These are phyloP conservation scores for Chaetomium fimeti DNA, from an alignment of 495 filamentous ascomycete genomes.

Conservation along the genomic window DNA sequence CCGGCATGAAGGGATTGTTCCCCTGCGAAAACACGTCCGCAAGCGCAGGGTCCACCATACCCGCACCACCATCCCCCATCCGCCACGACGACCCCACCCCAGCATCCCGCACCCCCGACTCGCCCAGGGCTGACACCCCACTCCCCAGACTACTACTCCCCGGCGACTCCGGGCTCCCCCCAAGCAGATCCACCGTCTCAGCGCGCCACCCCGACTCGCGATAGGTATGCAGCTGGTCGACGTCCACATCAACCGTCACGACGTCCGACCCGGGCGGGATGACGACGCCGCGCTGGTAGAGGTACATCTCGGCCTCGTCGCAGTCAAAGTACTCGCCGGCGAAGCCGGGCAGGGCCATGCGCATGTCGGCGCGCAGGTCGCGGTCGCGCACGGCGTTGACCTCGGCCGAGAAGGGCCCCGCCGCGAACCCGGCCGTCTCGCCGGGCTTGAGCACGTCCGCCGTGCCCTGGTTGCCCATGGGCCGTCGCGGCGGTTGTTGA, in stretches of 20 bases:
- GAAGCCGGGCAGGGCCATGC: constrained; percentile 49
- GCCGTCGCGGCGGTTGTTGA: neutral
- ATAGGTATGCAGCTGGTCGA: constrained; percentile 28
- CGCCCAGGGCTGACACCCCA: neutral
- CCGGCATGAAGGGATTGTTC: constrained; percentile 4
- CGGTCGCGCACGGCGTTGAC: constrained; percentile 29
- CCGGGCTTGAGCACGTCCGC: constrained; percentile 36
- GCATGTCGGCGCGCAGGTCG: constrained; percentile 42
- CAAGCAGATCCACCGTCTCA: neutral
- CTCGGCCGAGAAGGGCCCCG: constrained; percentile 41
- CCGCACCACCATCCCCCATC: neutral
- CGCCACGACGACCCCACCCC: neutral
- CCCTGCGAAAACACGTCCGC: constrained; percentile 7
- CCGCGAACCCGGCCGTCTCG: constrained; percentile 40
- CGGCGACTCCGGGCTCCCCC: neutral
- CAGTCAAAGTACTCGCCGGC: constrained; percentile 73
- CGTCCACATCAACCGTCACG: constrained; percentile 51
- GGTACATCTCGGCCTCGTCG: constrained; percentile 68
- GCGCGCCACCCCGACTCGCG: constrained; percentile 15
- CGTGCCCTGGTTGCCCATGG: constrained; percentile 38
- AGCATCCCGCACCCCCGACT: neutral
- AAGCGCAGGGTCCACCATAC: neutral
- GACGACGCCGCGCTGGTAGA: constrained; percentile 57
- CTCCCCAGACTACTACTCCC: neutral
- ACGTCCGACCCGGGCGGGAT: constrained; percentile 54